phyloP scores from a whole-genome alignment of 805 yeast species.

The Yarrowia sp. region DNA sequence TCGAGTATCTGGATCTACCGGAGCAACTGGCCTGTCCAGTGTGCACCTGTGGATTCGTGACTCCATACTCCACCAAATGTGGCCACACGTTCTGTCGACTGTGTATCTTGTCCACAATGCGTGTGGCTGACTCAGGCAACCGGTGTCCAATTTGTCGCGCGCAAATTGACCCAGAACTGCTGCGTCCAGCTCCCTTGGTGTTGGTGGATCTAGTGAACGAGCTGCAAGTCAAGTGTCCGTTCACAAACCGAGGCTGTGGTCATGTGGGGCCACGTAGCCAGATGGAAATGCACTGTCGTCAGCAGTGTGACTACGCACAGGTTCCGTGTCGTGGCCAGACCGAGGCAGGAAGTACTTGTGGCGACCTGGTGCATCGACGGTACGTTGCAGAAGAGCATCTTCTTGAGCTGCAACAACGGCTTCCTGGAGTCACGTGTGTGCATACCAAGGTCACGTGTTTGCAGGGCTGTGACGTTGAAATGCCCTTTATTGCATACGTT shows the following conservation, averaged over 20 bases:
- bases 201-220: slow-evolving; percentile 61
- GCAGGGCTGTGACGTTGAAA: slow-evolving; percentile 27
- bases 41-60: slow-evolving; percentile 61
- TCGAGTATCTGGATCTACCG: slow-evolving; percentile 32
- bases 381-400: not conserved
- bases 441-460: slow-evolving; percentile 32
- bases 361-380: slow-evolving; percentile 6
- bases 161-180: slow-evolving; percentile 6
- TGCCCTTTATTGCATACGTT: slow-evolving; percentile 26
- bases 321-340: slow-evolving; percentile 39
- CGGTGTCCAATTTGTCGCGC: slow-evolving; percentile 18
- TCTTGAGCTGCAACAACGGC: not conserved
- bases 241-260: slow-evolving; percentile 50
- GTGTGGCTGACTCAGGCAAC: slow-evolving; percentile 19
- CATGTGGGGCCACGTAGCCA: slow-evolving; percentile 61
- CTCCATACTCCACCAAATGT: slow-evolving; percentile 61
- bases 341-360: not conserved
- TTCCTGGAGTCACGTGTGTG: slow-evolving; percentile 27
- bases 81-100: slow-evolving; percentile 64
- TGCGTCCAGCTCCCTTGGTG: slow-evolving; percentile 51
- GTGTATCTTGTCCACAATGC: slow-evolving; percentile 43
- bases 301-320: slow-evolving; percentile 42
- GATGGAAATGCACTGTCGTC: slow-evolving; percentile 47
- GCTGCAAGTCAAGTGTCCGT: slow-evolving; percentile 54
- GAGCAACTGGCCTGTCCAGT: slow-evolving; percentile 51